phyloP scores from a whole-genome alignment of 1,139 yeast species.

The Pichia sp. region DNA sequence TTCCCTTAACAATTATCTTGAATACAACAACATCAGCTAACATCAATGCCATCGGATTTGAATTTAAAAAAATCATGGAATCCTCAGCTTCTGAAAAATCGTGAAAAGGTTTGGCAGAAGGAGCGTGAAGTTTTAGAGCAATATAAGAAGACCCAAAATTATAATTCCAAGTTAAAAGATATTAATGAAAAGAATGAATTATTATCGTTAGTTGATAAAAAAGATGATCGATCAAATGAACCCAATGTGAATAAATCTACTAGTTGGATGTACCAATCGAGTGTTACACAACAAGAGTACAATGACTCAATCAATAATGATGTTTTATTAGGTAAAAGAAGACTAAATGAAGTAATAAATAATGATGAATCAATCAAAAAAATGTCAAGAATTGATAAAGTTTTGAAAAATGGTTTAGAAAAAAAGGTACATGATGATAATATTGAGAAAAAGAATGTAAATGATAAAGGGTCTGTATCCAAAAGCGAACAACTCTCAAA shows the following conservation, averaged over 20 bases:
- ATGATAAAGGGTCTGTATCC: background rate
- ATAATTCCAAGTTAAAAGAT: conserved; percentile 56
- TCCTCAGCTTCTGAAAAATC: conserved; percentile 81
- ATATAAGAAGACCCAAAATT: conserved; percentile 56
- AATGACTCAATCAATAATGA: conserved; percentile 33
- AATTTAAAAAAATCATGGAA: conserved; percentile 95
- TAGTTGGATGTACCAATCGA: conserved; percentile 77
- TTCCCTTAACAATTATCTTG: too few species aligned
- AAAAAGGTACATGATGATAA: conserved; percentile 10
- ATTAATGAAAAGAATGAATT: conserved; percentile 62
- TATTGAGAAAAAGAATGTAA: conserved; percentile 13
- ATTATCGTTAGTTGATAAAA: conserved; percentile 26
- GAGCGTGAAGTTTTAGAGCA: conserved; percentile 78
- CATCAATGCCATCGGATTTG: conserved; percentile 66
- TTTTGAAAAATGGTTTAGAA: conserved; percentile 16
- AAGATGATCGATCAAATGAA: conserved; percentile 26
- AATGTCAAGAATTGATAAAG: conserved; percentile 13
- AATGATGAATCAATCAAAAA: conserved; percentile 6
- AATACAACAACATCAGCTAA: background rate
- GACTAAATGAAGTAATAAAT: conserved; percentile 35
- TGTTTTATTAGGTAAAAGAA: conserved; percentile 44
- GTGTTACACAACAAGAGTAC: conserved; percentile 35
- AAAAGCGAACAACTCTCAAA: conserved; percentile 16
- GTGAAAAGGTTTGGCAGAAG: conserved; percentile 74
- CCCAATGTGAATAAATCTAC: conserved; percentile 29